Base-by-base conservation (phyloP, 2,329 filamentous ascomycete species). In the Monosporascus sp. region DNA sequence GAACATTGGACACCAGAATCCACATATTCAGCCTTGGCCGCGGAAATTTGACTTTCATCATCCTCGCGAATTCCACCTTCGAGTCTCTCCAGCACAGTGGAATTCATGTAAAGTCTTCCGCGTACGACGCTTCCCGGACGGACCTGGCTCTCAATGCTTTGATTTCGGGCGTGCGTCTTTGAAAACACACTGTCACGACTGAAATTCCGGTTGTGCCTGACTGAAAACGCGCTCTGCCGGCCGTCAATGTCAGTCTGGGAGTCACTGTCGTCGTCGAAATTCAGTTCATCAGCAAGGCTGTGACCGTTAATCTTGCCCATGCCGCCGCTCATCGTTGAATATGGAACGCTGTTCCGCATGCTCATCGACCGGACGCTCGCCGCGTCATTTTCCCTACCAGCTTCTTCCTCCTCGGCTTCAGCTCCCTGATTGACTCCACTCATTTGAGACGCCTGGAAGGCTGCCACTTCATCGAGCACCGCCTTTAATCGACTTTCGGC, bases 271-370 rank as follows among this genome's bases (percentile, higher is more conserved):
- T 89, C 88, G 53, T 92, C 89, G 57, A 96, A 88, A 57, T 89
- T 86, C 52, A 99, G 79, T 72, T 99, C 94, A 62, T 97, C 92
- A 1, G 94, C 94, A 41, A 99, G 78, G 57, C 88, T 96, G 55
- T 91, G 72, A 1, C 87, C 88, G 61, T 84, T 85, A 4, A 74
- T 65, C 65, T 86, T 87, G 20, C 74, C 72, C 9, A 74, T 69
- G 4, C 78, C 80, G 7, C 73, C 71, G n/a, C 79, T 77, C 57
- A 88, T 75, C 24, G 87, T 73, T 2, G 91, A 95, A 65, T 87
- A 89, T 31, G 90, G 84, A 57, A 90, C 80, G 67, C 86, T 77
- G 78, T 86, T 79, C 69, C 87, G 77, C 75, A 87, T 79, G 67
- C 88, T 90, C 76, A 86, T 87, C 0, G 88, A 89, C 45, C 81